These are phyloP conservation scores for Russula brevipes DNA, from an alignment of 768 basidiomycete genomes.

Conservation along the genomic window DNA sequence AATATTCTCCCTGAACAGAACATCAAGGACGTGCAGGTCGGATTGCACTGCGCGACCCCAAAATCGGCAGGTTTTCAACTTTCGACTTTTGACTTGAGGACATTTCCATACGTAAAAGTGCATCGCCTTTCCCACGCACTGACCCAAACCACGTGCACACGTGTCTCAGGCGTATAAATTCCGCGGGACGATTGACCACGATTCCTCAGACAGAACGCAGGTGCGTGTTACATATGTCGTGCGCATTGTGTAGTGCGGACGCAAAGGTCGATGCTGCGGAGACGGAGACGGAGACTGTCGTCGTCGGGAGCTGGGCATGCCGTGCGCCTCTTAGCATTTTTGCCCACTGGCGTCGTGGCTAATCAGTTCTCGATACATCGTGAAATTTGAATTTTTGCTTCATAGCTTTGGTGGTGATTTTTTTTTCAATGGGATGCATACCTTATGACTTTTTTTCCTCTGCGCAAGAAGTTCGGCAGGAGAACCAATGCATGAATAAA, in stretches of 20 bases:
- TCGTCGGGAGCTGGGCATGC: conserved; percentile 64
- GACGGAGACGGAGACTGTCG: conserved; percentile 29
- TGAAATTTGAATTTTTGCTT: conserved; percentile 26
- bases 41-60: conserved; percentile 37
- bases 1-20: conserved; percentile 51
- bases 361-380: conserved; percentile 62
- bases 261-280: conserved; percentile 40
- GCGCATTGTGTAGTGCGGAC: conserved; percentile 19
- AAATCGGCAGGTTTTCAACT: conserved; percentile 72
- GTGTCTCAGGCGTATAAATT: conserved; percentile 24
- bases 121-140: conserved; percentile 42
- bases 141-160: conserved; percentile 38
- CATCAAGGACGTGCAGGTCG: conserved; percentile 43
- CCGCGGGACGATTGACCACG: neutral
- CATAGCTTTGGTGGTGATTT: too few relatives aligned
- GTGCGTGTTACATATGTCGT: conserved; percentile 15
- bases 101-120: neutral
- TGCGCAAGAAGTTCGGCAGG: too few relatives aligned
- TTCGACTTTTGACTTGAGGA: conserved; percentile 37
- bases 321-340: conserved; percentile 40
- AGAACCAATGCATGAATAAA: too few relatives aligned
- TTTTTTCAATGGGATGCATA: neutral
- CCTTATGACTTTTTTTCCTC: too few relatives aligned
- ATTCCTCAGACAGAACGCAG: conserved; percentile 9
- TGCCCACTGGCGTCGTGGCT: conserved; percentile 48